phyloP scores from a whole-genome alignment of 1,284 basidiomycete genomes.

The Naganishia sp. region DNA sequence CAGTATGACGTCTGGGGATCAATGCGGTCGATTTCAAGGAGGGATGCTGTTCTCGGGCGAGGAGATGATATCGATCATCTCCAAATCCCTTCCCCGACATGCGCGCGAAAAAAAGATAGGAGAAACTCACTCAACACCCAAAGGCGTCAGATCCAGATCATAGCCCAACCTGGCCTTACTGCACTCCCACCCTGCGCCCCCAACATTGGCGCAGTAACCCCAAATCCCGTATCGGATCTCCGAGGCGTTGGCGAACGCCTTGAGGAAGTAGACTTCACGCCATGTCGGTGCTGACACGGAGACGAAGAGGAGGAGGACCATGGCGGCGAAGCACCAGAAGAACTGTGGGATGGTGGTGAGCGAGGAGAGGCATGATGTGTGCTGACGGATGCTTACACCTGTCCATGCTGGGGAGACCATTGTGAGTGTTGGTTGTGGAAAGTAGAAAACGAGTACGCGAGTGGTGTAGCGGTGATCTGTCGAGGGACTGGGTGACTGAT shows the following conservation, averaged over 20 bases:
- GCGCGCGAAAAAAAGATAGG: slow-evolving; percentile 20
- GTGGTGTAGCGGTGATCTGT: neutral
- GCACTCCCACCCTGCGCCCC: slow-evolving; percentile 55
- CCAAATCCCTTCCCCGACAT: slow-evolving; percentile 15
- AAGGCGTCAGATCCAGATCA: slow-evolving; percentile 53
- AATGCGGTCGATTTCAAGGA: neutral
- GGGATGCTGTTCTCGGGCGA: too few species aligned
- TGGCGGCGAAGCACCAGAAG: slow-evolving; percentile 63
- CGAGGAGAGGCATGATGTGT: neutral
- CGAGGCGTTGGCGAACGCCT: slow-evolving; percentile 54
- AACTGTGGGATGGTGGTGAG: slow-evolving; percentile 10
- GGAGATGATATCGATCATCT: neutral
- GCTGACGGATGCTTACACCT: slow-evolving; percentile 9
- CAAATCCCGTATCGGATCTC: slow-evolving; percentile 69
- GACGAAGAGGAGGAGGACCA: slow-evolving; percentile 66
- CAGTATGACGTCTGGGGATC: slow-evolving; percentile 7
- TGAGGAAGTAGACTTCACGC: slow-evolving; percentile 68
- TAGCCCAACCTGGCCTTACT: slow-evolving; percentile 44
- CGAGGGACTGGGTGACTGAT: neutral
- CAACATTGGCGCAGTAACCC: slow-evolving; percentile 61
- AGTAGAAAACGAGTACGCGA: neutral
- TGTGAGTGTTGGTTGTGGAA: slow-evolving; percentile 4
- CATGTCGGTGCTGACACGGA: slow-evolving; percentile 67
- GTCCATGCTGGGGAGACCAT: slow-evolving; percentile 30
- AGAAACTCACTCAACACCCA: slow-evolving; percentile 51